Evolutionary conservation across 2,329 filamentous ascomycete species (phyloP).

Genomic region (Penicillium sp.): DNA sequence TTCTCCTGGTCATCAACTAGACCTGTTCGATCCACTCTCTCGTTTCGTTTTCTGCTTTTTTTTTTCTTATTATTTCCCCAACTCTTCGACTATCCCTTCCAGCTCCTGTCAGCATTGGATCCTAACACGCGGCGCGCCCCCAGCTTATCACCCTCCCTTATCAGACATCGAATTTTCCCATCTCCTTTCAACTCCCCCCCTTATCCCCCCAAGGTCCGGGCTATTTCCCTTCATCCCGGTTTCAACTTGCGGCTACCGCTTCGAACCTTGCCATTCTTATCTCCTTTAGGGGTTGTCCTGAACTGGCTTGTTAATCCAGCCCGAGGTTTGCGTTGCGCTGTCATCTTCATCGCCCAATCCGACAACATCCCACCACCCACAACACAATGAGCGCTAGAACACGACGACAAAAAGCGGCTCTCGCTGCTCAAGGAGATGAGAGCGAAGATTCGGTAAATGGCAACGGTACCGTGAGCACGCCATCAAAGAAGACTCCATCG

Average conservation of each 20-base stretch:
- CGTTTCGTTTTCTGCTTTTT: background rate
- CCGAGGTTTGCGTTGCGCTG: background rate
- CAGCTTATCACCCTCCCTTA: slow-evolving; percentile 13
- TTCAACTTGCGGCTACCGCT: background rate
- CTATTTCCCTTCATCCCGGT: background rate
- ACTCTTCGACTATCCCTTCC: background rate
- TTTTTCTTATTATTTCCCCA: background rate
- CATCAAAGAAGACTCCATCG: slow-evolving; percentile 31
- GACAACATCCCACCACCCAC: background rate
- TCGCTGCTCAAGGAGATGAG: slow-evolving; percentile 35
- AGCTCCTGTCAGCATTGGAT: background rate
- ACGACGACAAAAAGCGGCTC: slow-evolving; percentile 44
- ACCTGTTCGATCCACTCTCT: slow-evolving; percentile 2
- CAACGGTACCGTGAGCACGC: slow-evolving; percentile 37
- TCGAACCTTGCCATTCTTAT: slow-evolving; percentile 13
- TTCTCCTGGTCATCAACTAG: background rate
- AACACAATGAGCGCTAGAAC: slow-evolving; percentile 43
- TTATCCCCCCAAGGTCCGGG: background rate
- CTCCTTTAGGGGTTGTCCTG: background rate
- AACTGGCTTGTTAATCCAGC: background rate
- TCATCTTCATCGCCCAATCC: slow-evolving; percentile 6
- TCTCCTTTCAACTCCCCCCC: background rate
- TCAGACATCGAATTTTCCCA: slow-evolving; percentile 3
- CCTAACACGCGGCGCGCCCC: background rate
- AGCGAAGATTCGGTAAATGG: slow-evolving; percentile 32